phyloP scores from a whole-genome alignment of 1,284 basidiomycete genomes.

The Blastosporella zonata region DNA sequence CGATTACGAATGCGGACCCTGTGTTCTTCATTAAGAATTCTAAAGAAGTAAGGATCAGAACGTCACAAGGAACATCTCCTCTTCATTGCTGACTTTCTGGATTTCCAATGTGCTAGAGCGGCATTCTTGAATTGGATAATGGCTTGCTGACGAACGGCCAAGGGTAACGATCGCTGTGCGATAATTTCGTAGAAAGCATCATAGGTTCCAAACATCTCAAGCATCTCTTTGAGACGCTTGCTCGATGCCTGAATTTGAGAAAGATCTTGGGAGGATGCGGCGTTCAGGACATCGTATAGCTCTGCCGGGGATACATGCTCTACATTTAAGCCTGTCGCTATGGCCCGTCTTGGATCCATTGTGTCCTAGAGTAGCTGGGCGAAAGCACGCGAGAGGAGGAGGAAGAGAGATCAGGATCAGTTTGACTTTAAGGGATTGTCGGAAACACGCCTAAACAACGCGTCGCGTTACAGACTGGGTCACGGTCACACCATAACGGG shows the following conservation, averaged over 20 bases:
- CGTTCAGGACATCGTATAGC: constrained; percentile 60
- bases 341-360: constrained; percentile 19
- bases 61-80: background rate
- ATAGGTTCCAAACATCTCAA: constrained; percentile 65
- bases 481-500: constrained; percentile 10
- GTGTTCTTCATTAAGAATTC: constrained; percentile 65
- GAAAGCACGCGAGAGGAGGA: background rate
- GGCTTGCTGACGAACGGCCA: constrained; percentile 68
- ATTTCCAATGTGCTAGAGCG: constrained; percentile 64
- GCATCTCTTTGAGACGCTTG: constrained; percentile 60
- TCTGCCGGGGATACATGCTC: constrained; percentile 54
- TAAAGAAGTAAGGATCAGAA: constrained; percentile 27
- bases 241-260: constrained; percentile 54
- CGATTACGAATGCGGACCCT: constrained; percentile 55
- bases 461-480: constrained; percentile 30
- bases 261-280: constrained; percentile 71
- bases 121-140: constrained; percentile 84
- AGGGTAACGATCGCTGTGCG: constrained; percentile 49
- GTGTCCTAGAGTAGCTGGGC: background rate
- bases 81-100: constrained; percentile 52
- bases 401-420: constrained; percentile 2
- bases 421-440: background rate
- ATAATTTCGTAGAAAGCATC: constrained; percentile 74
- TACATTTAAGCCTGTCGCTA: constrained; percentile 31
- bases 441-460: constrained; percentile 30